Percentiles rank a stretch among this genome's conserved stretches.
Conservation (phyloP, 1,284 basidiomycete species). For the Boletus austroedulis region DNA sequence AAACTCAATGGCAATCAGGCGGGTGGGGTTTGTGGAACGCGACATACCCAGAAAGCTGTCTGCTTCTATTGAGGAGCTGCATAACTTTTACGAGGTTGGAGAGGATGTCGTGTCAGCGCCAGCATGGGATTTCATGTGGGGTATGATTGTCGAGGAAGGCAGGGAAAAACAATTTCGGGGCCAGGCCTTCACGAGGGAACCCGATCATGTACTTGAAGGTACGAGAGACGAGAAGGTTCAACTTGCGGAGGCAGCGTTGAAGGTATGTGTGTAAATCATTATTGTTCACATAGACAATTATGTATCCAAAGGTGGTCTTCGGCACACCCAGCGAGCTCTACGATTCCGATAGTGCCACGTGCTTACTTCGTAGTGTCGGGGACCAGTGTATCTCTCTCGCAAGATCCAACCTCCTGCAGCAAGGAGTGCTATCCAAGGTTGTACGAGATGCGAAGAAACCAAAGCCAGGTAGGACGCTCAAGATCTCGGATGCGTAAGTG, state of each 20-base stretch:
- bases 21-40: constrained; percentile 55
- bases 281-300: constrained; percentile 3
- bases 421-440: constrained; percentile 63
- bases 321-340: constrained; percentile 69
- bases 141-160: constrained; percentile 62
- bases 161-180: constrained; percentile 68
- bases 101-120: constrained; percentile 45
- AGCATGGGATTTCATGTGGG: constrained; percentile 74
- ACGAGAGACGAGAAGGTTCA: constrained; percentile 42
- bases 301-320: constrained; percentile 62
- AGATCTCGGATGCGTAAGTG: constrained; percentile 66
- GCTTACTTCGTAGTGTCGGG: constrained; percentile 54
- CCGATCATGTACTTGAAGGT: constrained; percentile 40
- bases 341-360: constrained; percentile 52
- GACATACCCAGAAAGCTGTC: constrained; percentile 43
- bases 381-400: constrained; percentile 52
- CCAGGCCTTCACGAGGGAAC: constrained; percentile 52
- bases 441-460: constrained; percentile 59
- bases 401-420: constrained; percentile 55
- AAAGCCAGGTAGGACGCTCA: constrained; percentile 66
- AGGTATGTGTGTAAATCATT: constrained; percentile 44
- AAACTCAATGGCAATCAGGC: constrained; percentile 38
- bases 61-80: constrained; percentile 46
- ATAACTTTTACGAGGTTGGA: constrained; percentile 47
- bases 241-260: constrained; percentile 65